Conservation (phyloP, 2,329 filamentous ascomycete genomes). For the Pseudocercospora ulei region DNA sequence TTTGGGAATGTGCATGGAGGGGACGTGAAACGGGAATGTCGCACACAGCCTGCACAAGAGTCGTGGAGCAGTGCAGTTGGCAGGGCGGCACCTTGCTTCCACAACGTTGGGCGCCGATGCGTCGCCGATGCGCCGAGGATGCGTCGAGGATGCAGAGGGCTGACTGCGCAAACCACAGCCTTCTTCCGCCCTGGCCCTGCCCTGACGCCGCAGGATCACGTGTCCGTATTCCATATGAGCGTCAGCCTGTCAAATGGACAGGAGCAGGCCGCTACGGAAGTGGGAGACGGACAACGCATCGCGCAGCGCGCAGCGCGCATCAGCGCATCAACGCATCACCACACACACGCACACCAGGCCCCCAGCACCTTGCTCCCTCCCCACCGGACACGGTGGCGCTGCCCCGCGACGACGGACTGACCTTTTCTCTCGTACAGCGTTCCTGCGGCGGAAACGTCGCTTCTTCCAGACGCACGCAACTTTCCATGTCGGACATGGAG, state of each 20-base stretch:
- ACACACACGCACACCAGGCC: slow-evolving; percentile 25
- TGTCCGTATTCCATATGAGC: slow-evolving; percentile 1
- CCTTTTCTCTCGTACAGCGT: slow-evolving; percentile 52
- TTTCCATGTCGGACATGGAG: slow-evolving; percentile 55
- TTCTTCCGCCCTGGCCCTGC: no score
- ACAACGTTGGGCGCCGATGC: slow-evolving; percentile 6
- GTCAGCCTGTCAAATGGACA: slow-evolving; percentile 15
- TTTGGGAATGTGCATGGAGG: slow-evolving; percentile 20
- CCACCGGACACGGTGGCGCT: slow-evolving; percentile 13
- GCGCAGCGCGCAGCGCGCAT: no score
- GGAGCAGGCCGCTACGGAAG: slow-evolving; percentile 19
- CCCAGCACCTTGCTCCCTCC: slow-evolving; percentile 9
- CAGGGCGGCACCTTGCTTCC: slow-evolving; percentile 6
- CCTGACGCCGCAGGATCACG: no score
- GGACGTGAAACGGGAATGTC: slow-evolving; percentile 18
- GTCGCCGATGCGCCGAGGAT: no score
- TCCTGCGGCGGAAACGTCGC: slow-evolving; percentile 51
- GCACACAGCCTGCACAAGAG: slow-evolving; percentile 17
- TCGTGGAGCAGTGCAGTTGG: slow-evolving; percentile 4
- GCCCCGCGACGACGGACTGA: slow-evolving; percentile 33
- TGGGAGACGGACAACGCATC: slow-evolving; percentile 29
- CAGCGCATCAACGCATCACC: slow-evolving; percentile 25
- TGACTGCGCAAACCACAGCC: slow-evolving; percentile 9
- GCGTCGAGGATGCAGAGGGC: no score
- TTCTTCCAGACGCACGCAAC: slow-evolving; percentile 51